Evolutionary conservation across 2,329 filamentous ascomycete genomes (phyloP).

Genomic region (Claviceps digitariae): DNA sequence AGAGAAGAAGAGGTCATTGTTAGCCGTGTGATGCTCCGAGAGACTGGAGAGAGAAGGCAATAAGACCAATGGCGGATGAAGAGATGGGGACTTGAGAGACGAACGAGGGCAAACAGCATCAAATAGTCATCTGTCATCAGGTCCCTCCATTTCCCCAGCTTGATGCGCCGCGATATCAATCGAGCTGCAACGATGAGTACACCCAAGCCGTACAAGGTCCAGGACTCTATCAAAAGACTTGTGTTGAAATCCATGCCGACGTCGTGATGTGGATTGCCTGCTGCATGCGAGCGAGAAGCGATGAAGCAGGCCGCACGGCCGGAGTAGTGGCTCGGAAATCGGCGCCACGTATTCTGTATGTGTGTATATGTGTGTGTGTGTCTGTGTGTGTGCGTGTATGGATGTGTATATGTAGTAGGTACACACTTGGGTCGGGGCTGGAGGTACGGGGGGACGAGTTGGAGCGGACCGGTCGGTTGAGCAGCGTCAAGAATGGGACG

Average conservation of each 20-base stretch:
- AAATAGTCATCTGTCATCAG: constrained; percentile 45
- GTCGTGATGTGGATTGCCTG: background rate
- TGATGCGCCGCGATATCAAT: constrained; percentile 19
- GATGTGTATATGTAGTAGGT: no score
- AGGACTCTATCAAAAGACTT: constrained; percentile 16
- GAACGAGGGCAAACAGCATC: constrained; percentile 36
- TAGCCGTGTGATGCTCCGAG: no score
- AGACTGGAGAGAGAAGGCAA: no score
- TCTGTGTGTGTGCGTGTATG: no score
- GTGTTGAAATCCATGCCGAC: constrained; percentile 14
- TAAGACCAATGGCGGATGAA: background rate
- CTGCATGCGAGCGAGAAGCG: background rate
- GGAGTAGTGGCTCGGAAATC: background rate
- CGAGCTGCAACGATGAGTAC: constrained; percentile 14
- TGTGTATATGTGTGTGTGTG: background rate
- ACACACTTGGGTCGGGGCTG: no score
- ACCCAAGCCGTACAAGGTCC: constrained; percentile 16
- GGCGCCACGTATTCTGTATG: background rate
- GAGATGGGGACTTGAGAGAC: constrained; percentile 5
- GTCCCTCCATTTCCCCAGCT: constrained; percentile 29
- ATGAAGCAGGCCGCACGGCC: background rate
- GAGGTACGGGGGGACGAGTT: background rate
- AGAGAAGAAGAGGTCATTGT: background rate
- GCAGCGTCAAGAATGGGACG: background rate
- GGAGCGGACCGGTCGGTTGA: no score